phyloP scores from a whole-genome alignment of 805 yeast species.

The Pichia occidentalis region DNA sequence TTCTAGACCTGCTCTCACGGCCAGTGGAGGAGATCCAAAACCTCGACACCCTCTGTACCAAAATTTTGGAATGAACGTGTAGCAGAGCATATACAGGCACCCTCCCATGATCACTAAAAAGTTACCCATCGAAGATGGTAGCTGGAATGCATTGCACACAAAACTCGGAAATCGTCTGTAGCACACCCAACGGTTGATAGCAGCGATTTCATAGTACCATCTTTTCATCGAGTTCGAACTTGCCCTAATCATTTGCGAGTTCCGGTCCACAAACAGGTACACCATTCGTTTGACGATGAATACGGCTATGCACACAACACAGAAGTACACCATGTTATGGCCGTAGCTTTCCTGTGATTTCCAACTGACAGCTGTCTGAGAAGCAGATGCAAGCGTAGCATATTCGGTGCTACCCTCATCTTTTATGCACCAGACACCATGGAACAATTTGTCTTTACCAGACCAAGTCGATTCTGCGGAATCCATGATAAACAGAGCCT shows the following conservation, averaged over 20 bases:
- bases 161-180: conserved; percentile 30
- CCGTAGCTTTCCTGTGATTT: too few species aligned
- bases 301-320: conserved; percentile 31
- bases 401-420: conserved; percentile 22
- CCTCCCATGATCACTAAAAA: conserved; percentile 29
- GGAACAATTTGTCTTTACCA: conserved; percentile 8
- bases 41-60: conserved; percentile 47
- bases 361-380: conserved; percentile 29
- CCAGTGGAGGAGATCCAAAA: conserved; percentile 55
- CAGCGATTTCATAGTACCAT: conserved; percentile 20
- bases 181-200: conserved; percentile 27
- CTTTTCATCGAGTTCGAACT: conserved; percentile 3
- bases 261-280: conserved; percentile 18
- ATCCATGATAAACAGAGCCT: too few species aligned
- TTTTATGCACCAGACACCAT: conserved; percentile 18
- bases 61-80: conserved; percentile 38
- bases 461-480: neutral
- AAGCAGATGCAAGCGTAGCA: conserved; percentile 16
- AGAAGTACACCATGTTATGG: conserved; percentile 35
- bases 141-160: conserved; percentile 32
- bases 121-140: conserved; percentile 33
- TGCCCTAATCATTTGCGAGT: conserved; percentile 3
- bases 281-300: conserved; percentile 28
- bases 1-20: conserved; percentile 46
- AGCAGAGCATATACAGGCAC: conserved; percentile 30